These are phyloP conservation scores for Hemileccinum rubropunctum DNA, from an alignment of 768 basidiomycete species.

Conservation along the genomic window DNA sequence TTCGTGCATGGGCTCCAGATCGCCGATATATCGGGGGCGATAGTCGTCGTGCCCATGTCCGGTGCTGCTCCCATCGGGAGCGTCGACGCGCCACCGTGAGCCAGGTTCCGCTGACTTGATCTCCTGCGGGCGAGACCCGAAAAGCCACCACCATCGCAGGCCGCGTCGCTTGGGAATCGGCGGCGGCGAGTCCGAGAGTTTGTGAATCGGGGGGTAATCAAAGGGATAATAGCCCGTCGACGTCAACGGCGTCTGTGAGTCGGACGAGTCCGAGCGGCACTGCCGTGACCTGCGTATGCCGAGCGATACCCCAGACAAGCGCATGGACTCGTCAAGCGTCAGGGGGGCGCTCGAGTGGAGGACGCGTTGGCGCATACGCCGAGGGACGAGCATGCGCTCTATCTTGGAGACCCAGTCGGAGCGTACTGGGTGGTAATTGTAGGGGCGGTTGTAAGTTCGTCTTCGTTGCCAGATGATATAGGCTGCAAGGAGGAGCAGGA, in stretches of 20 bases:
- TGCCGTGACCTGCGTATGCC: constrained; percentile 9
- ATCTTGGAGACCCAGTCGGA: constrained; percentile 15
- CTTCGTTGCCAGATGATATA: constrained; percentile 27
- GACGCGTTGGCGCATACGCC: constrained; percentile 14
- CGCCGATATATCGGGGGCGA: neutral
- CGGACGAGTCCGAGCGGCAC: constrained; percentile 24
- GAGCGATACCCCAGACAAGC: neutral
- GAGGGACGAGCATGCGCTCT: constrained; percentile 13
- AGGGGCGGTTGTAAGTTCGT: constrained; percentile 1
- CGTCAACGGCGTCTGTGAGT: constrained; percentile 29
- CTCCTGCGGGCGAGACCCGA: constrained; percentile 26
- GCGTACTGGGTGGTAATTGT: constrained; percentile 13
- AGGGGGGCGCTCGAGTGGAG: constrained; percentile 11
- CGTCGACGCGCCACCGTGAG: constrained; percentile 24
- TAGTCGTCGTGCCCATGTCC: constrained; percentile 17
- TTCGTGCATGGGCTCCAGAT: constrained; percentile 13
- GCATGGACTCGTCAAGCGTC: constrained; percentile 26
- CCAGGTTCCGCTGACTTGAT: constrained; percentile 22
- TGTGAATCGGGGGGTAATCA: constrained; percentile 11
- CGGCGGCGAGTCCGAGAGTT: constrained; percentile 1
- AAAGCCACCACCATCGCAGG: constrained; percentile 25
- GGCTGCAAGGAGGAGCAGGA: constrained; percentile 22
- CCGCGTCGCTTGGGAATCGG: neutral
- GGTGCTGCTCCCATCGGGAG: constrained; percentile 21
- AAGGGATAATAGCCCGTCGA: neutral